Conservation (phyloP, 805 yeast genomes). For the Schwanniomyces polymorphus region DNA sequence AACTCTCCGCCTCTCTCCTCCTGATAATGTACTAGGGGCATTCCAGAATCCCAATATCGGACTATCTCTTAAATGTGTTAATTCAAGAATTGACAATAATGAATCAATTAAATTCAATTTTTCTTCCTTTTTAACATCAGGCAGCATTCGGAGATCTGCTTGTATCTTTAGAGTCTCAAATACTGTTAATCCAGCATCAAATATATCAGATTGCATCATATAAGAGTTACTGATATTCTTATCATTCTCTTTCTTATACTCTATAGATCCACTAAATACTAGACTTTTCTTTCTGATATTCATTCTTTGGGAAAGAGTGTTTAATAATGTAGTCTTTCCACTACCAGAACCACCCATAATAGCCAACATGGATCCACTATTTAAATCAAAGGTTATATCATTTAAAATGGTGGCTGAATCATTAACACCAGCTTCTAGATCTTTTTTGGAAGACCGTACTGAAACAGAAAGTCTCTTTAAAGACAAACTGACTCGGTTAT, state of each 20-base stretch:
- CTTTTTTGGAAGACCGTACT: slow-evolving; percentile 7
- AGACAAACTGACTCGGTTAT: slow-evolving; percentile 36
- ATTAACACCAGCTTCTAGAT: background rate
- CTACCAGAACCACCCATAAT: slow-evolving; percentile 88
- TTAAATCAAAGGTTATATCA: slow-evolving; percentile 58
- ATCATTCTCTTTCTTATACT: slow-evolving; percentile 18
- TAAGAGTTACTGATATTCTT: slow-evolving; percentile 50
- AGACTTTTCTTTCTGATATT: slow-evolving; percentile 40
- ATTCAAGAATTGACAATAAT: slow-evolving; percentile 62
- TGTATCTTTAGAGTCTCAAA: slow-evolving; percentile 69
- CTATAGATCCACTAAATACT: slow-evolving; percentile 42
- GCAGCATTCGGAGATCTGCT: slow-evolving; percentile 67
- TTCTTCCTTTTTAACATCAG: slow-evolving; percentile 40
- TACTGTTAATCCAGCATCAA: slow-evolving; percentile 71
- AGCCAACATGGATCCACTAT: slow-evolving; percentile 66
- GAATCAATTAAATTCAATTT: slow-evolving; percentile 54
- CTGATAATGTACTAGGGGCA: slow-evolving; percentile 64
- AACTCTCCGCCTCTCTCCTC: slow-evolving; percentile 80
- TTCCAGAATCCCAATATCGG: slow-evolving; percentile 46
- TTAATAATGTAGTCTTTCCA: slow-evolving; percentile 80
- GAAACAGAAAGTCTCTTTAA: slow-evolving; percentile 19
- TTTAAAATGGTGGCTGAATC: slow-evolving; percentile 21
- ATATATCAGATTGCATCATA: slow-evolving; percentile 72
- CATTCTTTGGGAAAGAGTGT: slow-evolving; percentile 58
- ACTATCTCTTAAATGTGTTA: slow-evolving; percentile 63